Evolutionary conservation across 176 grass and related monocot species (phyloP).

Genomic region (Cenchrus purpureus): DNA sequence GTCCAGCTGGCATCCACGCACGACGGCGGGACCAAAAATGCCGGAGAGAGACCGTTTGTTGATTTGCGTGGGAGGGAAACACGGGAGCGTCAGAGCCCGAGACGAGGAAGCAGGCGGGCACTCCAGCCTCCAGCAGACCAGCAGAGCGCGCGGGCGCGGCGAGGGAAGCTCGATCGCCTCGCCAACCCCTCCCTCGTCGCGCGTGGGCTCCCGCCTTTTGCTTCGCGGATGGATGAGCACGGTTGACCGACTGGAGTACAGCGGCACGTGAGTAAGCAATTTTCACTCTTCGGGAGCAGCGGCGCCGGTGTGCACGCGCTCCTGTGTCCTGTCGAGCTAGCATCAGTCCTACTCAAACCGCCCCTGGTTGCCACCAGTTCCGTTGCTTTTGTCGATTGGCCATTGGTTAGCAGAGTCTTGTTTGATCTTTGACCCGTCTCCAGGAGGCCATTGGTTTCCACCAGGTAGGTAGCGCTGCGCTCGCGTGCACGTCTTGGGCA

Average conservation of each 20-base stretch:
- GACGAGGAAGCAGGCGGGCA: not conserved
- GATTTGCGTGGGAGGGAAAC: conserved; percentile 35
- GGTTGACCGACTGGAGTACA: not conserved
- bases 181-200: not conserved
- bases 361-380: not conserved
- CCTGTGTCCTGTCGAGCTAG: conserved; percentile 10
- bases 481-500: not conserved
- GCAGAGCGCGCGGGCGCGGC: too few species aligned
- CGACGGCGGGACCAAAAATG: not conserved
- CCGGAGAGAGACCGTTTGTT: not conserved
- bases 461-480: too few species aligned
- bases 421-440: not conserved
- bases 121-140: too few species aligned
- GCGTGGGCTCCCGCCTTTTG: not conserved
- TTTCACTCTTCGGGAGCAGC: not conserved
- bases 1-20: not conserved
- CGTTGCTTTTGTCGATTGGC: not conserved
- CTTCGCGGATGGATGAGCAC: not conserved
- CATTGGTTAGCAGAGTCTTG: not conserved
- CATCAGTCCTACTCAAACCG: not conserved
- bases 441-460: not conserved
- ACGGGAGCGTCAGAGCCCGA: conserved; percentile 7
- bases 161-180: not conserved
- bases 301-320: conserved; percentile 15
- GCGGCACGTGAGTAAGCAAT: not conserved